Base-by-base conservation (phyloP, 805 yeast genomes). In the Ogataea ramenticola region DNA sequence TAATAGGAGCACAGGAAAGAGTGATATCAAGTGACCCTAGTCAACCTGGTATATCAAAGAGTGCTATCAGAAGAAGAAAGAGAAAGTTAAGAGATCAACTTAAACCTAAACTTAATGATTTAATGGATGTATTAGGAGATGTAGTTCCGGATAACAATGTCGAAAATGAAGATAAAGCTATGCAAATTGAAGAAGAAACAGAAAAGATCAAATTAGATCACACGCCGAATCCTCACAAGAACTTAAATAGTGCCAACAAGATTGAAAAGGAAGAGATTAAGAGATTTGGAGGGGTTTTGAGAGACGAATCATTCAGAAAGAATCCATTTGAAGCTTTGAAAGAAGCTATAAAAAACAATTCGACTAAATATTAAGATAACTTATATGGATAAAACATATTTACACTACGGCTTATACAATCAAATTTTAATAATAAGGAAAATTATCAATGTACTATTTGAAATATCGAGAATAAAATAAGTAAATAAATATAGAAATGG, bases 291-390 rank as follows among this genome's bases (percentile, higher is more conserved):
- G 62, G 67, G 34, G 77, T 84, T 4, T 62, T 86, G 46, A 72
- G 71, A 42, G 77, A 81, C 52, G 58, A 70, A 33, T 60, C 64
- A 22, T 83, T 81, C 51, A 72, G 79, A 61, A 60, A 66, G 43
- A 72, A 77, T 31, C 87, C 90, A 2, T 85, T 86, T 56, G 71
- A 70, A 34, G 75, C 89, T 3, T 67, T 86, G 51, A 80, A 74
- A 56, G 75, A 73, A 41, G 80, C 82, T n/a, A 77, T 78, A 35
- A 61, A 64, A 46, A 56, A 52, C 14, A 59, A 63, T 42, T 34
- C 53, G 27, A 36, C 42, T 8, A 51, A 43, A 35, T 49, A 49
- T 26, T 51, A 20, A 19, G 6, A 24, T 24, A 24, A 24, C 10
- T 24, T 7, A 24, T 7, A 24, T 24, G 27, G 10, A 24, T 24